Base-by-base conservation (phyloP, 1,139 yeast species). In the Zygosaccharomyces sapae region DNA sequence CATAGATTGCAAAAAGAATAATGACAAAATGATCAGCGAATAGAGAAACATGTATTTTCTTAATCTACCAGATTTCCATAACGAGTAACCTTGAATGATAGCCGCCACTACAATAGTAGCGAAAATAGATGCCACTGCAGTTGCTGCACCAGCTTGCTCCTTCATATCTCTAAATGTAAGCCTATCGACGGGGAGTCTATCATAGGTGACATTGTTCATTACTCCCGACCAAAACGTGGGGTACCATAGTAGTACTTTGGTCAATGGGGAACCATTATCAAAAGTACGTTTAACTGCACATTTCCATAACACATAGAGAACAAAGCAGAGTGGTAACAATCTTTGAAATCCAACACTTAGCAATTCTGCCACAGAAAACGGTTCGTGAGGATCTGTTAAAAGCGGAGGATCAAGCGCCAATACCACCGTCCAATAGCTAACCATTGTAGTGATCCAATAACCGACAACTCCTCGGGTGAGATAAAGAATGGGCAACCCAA, bases 401-500 rank as follows among this genome's bases (percentile, higher is more conserved):
- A 77, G 52, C 0, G 97, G 96, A 0, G 97, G 97, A 58, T 92
- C 96, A 10, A 94, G 75, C 0, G 88, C 84, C 30, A 90, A 65
- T 1, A 82, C 70, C 34, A 90, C 79, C 0, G 95, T 86, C 96
- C 96, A 87, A 67, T 85, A 89, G 0, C 95, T 96, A n/a, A 80
- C 79, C 1, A 80, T 61, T 37, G 75, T 72, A 12, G 78, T 63
- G 0, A 78, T 72, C 88, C 92, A 84, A 61, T 73, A 86, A 5
- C 81, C 76, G 2, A 77, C 70, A 0, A 72, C 62, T 0, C 90
- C 83, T 31, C 76, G 71, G n/a, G 74, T 75, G 40, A 83, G 59
- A 63, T 74, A 77, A 55, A 80, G 77, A 37, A 86, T 63, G 31
- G 94, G 83, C 37, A 77, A 41, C 4, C 83, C 81, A 55, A 86